Base-by-base conservation (phyloP, 2,329 filamentous ascomycete species). In the Colletotrichum higginsianum region DNA sequence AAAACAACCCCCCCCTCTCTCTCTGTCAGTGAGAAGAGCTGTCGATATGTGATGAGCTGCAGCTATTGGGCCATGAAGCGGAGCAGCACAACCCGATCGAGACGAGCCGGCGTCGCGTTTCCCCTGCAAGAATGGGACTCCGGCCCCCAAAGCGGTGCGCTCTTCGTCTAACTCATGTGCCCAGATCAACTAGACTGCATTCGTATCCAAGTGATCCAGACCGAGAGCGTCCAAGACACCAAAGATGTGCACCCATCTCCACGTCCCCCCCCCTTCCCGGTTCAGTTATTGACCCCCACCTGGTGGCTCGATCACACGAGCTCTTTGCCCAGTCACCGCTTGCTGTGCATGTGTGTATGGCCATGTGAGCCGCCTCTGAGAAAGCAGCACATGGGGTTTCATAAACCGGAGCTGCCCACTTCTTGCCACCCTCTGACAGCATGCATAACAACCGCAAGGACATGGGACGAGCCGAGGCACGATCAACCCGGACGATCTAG, bases 391-490 rank as follows among this genome's bases (percentile, higher is more conserved):
- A 50, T 18, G 23, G 38, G 18, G n/a, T 50, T 49, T 35, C 30
- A 21, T 4, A 61, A 50, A 26, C 4, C 2, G 12, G 26, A 2
- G 26, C 6, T 18, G 16, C 12, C 30, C 7, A 30, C 5, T 30
- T 23, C 35, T 52, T 40, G 23, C 61, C 21, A 42, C 30, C 35
- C 15, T 53, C 16, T 35, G 61, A 52, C 38, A 9, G 23, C 12
- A 26, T 26, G 38, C 15, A 4, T 26, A 30, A 30, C 30, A 1
- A 30, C 7, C 30, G 30, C 30, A 30, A 30, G n/a, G 40, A 30
- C 16, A 30, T 53, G 47, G 35, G 38, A 62, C 49, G 61, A 53
- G 49, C 61, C 38, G 47, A 62, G 61, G 47, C 35, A 26, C 8
- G 30, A 61, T 21, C 23, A 18, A 15, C 15, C 16, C 16, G 16